Evolutionary conservation across 192 early-diverging fungal genomes (phyloP), one percentile per base, ranked within the genome.

Genomic region (Coemansia javaensis): DNA sequence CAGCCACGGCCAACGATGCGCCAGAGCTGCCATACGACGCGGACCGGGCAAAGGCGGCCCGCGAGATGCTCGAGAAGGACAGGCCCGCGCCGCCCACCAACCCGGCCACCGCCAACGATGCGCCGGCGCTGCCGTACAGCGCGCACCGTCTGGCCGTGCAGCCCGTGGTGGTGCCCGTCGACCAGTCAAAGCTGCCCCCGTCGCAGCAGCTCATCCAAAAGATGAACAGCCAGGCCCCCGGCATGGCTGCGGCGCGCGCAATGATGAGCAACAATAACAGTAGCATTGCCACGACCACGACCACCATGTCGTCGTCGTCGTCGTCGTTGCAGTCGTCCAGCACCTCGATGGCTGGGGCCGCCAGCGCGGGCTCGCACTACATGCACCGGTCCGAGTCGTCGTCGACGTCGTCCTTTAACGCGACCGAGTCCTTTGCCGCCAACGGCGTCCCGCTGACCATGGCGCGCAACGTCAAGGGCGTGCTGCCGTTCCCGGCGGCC

Each of bases 11-110:
- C 32, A 53, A 63, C 25, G 55, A 62, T 16, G 50, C 67, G 20
- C 67, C 67, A 1, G 21, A 30, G 30, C 43, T 71, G 22, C 67
- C 67, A 6, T 54, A 46, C 41, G 59, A 30, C 37, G 13, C 56
- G 8, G 14, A 13, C 4, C 40, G 67, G 5, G 35, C 56, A 16
- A 37, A 40, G 3, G 28, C 14, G 9, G 32, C 25, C 14, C 24
- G 28, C 16, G 33, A 49, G 27, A 32, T 33, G 25, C 17, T 31
- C 30, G 18, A 25, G 16, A 25, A 35, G 22, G 24, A n/a, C 17
- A 45, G 32, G 32, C 39, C 38, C 8, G 40, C 14, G 7, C 30
- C 44, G 14, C 27, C 17, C 45, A 33, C 24, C 22, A 44, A 47
- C 16, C 40, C 40, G 11, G 37, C 60, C 4, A 42, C 27, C 11